Evolutionary conservation across 176 grass and related monocot genomes (phyloP).

Genomic region (Cocos nucifera): DNA sequence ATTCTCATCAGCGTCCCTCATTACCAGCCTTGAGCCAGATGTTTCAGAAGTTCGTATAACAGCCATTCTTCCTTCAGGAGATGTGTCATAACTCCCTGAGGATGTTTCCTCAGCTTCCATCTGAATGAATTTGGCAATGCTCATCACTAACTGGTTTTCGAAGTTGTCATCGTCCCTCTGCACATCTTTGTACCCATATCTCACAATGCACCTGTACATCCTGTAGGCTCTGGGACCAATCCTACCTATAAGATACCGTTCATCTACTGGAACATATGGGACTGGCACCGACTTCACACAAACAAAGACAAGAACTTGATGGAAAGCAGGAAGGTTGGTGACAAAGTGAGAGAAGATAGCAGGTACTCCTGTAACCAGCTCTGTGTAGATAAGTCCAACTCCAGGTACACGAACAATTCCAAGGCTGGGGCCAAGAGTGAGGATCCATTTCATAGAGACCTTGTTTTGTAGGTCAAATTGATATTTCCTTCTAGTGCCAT

Average conservation of each 20-base stretch:
- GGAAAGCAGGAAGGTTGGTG: slow-evolving; percentile 91
- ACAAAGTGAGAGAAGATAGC: slow-evolving; percentile 94
- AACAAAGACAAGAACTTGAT: slow-evolving; percentile 87
- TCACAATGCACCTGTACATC: slow-evolving; percentile 93
- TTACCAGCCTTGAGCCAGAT: slow-evolving; percentile 29
- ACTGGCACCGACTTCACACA: slow-evolving; percentile 89
- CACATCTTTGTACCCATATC: slow-evolving; percentile 94
- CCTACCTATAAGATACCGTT: slow-evolving; percentile 79
- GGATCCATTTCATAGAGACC: slow-evolving; percentile 88
- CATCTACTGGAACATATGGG: slow-evolving; percentile 65
- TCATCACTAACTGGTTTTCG: slow-evolving; percentile 77
- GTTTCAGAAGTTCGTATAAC: slow-evolving; percentile 56
- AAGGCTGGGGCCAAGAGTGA: slow-evolving; percentile 81
- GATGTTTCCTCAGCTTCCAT: slow-evolving; percentile 76
- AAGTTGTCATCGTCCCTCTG: slow-evolving; percentile 85
- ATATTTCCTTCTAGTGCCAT: slow-evolving; percentile 71
- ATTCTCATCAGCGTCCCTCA: slow-evolving; percentile 32
- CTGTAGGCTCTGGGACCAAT: slow-evolving; percentile 68
- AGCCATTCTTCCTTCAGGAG: slow-evolving; percentile 92
- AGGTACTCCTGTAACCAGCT: slow-evolving; percentile 83
- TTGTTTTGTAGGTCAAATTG: slow-evolving; percentile 90
- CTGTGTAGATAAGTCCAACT: slow-evolving; percentile 91
- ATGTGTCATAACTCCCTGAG: slow-evolving; percentile 50
- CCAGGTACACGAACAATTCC: slow-evolving; percentile 95
- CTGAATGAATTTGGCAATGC: slow-evolving; percentile 96